Evolutionary conservation across 768 basidiomycete genomes (phyloP).

Genomic region (Candolleomyces aberdarensis): DNA sequence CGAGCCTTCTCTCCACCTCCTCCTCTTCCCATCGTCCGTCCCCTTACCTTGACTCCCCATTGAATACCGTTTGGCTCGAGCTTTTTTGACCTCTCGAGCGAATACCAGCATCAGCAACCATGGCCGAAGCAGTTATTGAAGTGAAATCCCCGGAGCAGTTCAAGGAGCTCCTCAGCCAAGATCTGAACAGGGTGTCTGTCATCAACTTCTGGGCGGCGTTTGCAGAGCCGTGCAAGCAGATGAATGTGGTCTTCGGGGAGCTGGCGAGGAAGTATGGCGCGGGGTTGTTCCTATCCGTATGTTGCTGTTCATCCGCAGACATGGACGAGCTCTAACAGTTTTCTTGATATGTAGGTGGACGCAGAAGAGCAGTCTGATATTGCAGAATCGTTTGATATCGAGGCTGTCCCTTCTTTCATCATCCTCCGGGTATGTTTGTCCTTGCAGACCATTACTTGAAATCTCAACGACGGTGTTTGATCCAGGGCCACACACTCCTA

Average conservation of each 20-base stretch:
- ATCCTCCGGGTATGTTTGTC: conserved; percentile 60
- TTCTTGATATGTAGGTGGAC: conserved; percentile 56
- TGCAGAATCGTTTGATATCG: conserved; percentile 87
- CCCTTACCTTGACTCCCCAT: too few species aligned
- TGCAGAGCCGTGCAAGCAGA: conserved; percentile 88
- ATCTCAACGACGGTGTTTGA: too few species aligned
- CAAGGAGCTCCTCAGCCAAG: conserved; percentile 65
- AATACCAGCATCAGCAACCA: too few species aligned
- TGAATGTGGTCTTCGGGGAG: conserved; percentile 77
- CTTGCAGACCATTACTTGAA: too few species aligned
- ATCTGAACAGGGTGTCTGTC: conserved; percentile 79
- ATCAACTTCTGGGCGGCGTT: conserved; percentile 94
- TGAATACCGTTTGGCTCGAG: background rate
- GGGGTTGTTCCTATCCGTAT: conserved; percentile 73
- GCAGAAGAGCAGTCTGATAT: conserved; percentile 82
- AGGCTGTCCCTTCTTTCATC: conserved; percentile 83
- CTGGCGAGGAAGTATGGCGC: conserved; percentile 68
- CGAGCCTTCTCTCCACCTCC: background rate
- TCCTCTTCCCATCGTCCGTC: background rate
- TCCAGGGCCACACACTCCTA: conserved; percentile 86
- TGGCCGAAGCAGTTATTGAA: conserved; percentile 5
- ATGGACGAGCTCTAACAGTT: background rate
- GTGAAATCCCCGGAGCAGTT: conserved; percentile 71
- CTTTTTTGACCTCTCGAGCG: background rate
- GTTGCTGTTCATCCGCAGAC: conserved; percentile 2